Evolutionary conservation across 1,139 yeast genomes (phyloP).

Genomic region (Taphrina communis): DNA sequence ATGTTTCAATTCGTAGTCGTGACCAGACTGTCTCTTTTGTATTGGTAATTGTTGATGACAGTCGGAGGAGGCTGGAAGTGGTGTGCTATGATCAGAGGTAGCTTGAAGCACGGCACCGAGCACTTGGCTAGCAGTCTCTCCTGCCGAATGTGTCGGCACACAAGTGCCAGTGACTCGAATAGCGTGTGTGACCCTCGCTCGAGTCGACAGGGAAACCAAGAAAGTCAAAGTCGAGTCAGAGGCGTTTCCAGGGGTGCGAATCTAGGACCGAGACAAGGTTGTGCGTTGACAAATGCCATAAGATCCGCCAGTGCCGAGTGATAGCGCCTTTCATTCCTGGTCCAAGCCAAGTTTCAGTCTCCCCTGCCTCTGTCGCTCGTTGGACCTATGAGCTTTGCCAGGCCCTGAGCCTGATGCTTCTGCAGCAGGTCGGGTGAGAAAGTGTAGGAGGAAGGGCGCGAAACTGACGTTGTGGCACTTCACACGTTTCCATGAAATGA

Average conservation of each 20-base stretch:
- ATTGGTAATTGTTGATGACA: no score
- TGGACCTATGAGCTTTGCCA: no score
- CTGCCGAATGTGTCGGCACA: neutral
- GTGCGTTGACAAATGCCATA: neutral
- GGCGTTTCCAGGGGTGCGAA: neutral
- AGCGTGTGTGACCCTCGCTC: no score
- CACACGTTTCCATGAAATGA: neutral
- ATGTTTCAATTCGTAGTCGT: conserved; percentile 42
- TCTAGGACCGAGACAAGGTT: neutral
- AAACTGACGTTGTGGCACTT: conserved; percentile 4
- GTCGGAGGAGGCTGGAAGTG: no score
- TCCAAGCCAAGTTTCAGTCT: neutral
- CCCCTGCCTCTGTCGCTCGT: neutral
- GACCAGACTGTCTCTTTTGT: no score
- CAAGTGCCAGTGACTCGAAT: no score
- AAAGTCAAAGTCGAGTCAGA: neutral
- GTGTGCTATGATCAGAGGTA: no score
- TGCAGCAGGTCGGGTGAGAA: neutral
- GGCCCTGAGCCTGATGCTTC: no score
- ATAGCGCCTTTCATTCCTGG: neutral
- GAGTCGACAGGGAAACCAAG: no score
- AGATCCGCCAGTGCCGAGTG: conserved; percentile 1
- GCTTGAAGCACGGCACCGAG: no score
- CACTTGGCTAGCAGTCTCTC: neutral
- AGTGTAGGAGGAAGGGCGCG: neutral